These are phyloP conservation scores for Botrytis medusae DNA, from an alignment of 2,329 filamentous ascomycete species.

Conservation along the genomic window DNA sequence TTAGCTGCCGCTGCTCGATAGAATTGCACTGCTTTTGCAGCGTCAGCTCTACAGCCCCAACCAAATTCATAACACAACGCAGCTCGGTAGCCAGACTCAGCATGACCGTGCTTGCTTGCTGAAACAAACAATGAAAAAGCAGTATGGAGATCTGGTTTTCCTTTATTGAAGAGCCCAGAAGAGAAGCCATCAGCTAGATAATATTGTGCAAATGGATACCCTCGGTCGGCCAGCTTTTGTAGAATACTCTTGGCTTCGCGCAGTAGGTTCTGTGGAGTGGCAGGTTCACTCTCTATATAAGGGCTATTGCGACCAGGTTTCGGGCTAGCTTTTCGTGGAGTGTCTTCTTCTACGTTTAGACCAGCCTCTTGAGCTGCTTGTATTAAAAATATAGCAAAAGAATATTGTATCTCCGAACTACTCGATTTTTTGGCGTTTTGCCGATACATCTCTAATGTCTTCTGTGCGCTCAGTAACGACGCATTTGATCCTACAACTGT, in stretches of 20 bases:
- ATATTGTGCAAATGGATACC: conserved; percentile 97
- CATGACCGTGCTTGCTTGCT: conserved; percentile 94
- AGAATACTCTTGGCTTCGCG: conserved; percentile 88
- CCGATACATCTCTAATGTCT: conserved; percentile 97
- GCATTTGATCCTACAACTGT: conserved; percentile 83
- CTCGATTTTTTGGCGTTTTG: conserved; percentile 97
- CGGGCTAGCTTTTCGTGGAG: conserved; percentile 40
- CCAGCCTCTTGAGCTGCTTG: conserved; percentile 81
- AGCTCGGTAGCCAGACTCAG: conserved; percentile 90
- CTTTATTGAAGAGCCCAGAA: conserved; percentile 92
- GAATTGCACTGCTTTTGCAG: conserved; percentile 89
- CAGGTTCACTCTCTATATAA: conserved; percentile 47
- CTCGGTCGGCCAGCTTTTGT: conserved; percentile 78
- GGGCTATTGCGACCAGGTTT: conserved; percentile 50
- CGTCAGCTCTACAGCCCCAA: conserved; percentile 90
- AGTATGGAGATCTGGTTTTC: conserved; percentile 85
- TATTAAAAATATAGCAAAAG: conserved; percentile 93
- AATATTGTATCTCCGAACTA: conserved; percentile 86
- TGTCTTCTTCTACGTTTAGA: conserved; percentile 47
- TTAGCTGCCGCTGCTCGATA: conserved; percentile 88
- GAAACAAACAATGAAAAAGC: conserved; percentile 91
- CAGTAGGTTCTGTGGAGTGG: conserved; percentile 67
- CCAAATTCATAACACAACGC: conserved; percentile 97
- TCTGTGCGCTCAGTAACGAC: conserved; percentile 83
- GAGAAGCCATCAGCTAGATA: conserved; percentile 94